Evolutionary conservation across 495 filamentous ascomycete species (phyloP).

Genomic region (Aspergillus baeticus): DNA sequence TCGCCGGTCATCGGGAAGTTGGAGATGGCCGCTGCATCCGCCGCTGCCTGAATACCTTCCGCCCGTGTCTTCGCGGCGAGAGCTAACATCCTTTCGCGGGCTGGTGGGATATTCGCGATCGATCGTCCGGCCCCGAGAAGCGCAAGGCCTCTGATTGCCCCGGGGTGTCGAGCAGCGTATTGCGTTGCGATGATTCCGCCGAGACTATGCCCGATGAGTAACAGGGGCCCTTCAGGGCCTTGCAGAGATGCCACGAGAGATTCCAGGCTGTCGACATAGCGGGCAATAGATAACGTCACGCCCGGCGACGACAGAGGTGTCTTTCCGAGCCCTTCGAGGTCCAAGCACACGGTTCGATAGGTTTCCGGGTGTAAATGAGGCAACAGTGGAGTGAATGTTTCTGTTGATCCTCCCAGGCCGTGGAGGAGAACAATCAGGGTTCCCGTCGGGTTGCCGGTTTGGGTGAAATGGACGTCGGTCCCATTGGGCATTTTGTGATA

Average conservation of each 20-base stretch:
- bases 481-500: constrained; percentile 1
- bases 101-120: background rate
- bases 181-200: constrained; percentile 8
- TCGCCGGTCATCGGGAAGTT: background rate
- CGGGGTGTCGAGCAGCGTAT: constrained; percentile 5
- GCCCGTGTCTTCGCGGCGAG: background rate
- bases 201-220: constrained; percentile 5
- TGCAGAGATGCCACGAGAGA: constrained; percentile 12
- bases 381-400: constrained; percentile 4
- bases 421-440: background rate
- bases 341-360: background rate
- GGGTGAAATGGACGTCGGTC: constrained; percentile 5
- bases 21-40: background rate
- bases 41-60: background rate
- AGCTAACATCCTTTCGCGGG: constrained; percentile 1
- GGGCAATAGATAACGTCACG: background rate
- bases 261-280: constrained; percentile 10
- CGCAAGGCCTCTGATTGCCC: background rate
- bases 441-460: constrained; percentile 2
- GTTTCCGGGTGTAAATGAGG: background rate
- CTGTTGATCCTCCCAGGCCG: constrained; percentile 5
- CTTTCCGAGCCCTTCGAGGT: constrained; percentile 8
- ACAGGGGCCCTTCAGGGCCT: background rate
- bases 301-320: background rate
- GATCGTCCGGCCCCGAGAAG: constrained; percentile 6